These are phyloP conservation scores for Aspergillus clavatus DNA, from an alignment of 2,329 filamentous ascomycete species.

Conservation along the genomic window DNA sequence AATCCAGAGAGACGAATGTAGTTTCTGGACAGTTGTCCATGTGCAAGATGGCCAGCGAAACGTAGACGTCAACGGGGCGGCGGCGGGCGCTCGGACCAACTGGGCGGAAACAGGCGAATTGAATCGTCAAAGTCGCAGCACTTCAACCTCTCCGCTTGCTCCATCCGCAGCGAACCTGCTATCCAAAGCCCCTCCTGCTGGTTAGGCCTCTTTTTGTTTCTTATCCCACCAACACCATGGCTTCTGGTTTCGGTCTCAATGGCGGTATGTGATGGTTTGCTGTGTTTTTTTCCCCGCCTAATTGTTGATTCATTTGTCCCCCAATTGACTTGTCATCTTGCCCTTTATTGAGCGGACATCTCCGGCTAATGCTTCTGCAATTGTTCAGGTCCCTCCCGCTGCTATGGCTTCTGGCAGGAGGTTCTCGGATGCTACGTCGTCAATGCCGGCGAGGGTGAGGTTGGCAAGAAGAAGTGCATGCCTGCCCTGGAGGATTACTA, in stretches of 20 bases:
- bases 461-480: conserved; percentile 81
- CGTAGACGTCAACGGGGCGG: conserved; percentile 22
- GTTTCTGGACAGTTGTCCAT: conserved; percentile 19
- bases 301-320: conserved; percentile 2
- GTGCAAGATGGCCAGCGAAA: conserved; percentile 14
- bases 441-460: conserved; percentile 75
- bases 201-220: too few relatives aligned
- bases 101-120: conserved; percentile 18
- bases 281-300: neutral
- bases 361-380: conserved; percentile 20
- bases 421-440: conserved; percentile 97
- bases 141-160: conserved; percentile 23
- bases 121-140: conserved; percentile 29
- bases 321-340: conserved; percentile 12
- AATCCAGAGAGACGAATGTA: conserved; percentile 10
- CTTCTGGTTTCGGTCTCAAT: conserved; percentile 52
- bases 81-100: conserved; percentile 26
- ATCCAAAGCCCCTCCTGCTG: too few relatives aligned
- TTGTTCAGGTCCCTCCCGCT: conserved; percentile 63
- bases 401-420: conserved; percentile 99
- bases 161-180: conserved; percentile 20
- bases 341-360: conserved; percentile 14
- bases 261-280: conserved; percentile 41
- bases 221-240: conserved; percentile 37
- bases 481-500: conserved; percentile 93